These are phyloP conservation scores for Lecanicillium sp. DNA, from an alignment of 2,329 filamentous ascomycete genomes.

Conservation along the genomic window DNA sequence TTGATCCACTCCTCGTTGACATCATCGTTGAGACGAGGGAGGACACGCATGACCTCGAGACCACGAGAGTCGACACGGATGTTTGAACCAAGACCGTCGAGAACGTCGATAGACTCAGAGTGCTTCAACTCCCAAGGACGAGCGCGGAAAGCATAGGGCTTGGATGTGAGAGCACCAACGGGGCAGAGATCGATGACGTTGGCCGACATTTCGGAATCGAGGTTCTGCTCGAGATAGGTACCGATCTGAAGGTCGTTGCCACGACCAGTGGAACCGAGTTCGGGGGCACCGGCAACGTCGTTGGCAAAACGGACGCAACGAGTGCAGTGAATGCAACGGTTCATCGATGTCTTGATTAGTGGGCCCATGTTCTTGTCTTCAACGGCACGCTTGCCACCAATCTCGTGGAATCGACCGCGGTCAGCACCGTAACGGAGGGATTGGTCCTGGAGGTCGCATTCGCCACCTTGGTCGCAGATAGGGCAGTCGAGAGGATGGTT, in stretches of 20 bases:
- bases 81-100: slow-evolving; percentile 87
- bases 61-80: slow-evolving; percentile 90
- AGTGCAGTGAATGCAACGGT: slow-evolving; percentile 98
- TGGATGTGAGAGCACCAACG: slow-evolving; percentile 91
- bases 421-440: slow-evolving; percentile 98
- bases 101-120: slow-evolving; percentile 90
- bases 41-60: slow-evolving; percentile 88
- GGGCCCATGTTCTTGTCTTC: slow-evolving; percentile 99
- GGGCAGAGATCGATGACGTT: slow-evolving; percentile 98
- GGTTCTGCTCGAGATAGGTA: slow-evolving; percentile 89
- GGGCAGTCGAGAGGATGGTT: slow-evolving; percentile 96
- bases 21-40: slow-evolving; percentile 92
- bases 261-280: slow-evolving; percentile 88
- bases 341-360: slow-evolving; percentile 99
- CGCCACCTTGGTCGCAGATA: slow-evolving; percentile 97
- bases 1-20: slow-evolving; percentile 99
- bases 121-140: slow-evolving; percentile 96
- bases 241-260: slow-evolving; percentile 98
- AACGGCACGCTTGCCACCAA: slow-evolving; percentile 90
- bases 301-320: slow-evolving; percentile 97
- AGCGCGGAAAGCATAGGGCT: slow-evolving; percentile 95
- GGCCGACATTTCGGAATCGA: slow-evolving; percentile 90
- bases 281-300: slow-evolving; percentile 90
- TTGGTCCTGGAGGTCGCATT: slow-evolving; percentile 98
- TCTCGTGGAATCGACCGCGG: slow-evolving; percentile 92